phyloP scores from a whole-genome alignment of 1,284 basidiomycete genomes.

The Rhizopogon hawkerae region DNA sequence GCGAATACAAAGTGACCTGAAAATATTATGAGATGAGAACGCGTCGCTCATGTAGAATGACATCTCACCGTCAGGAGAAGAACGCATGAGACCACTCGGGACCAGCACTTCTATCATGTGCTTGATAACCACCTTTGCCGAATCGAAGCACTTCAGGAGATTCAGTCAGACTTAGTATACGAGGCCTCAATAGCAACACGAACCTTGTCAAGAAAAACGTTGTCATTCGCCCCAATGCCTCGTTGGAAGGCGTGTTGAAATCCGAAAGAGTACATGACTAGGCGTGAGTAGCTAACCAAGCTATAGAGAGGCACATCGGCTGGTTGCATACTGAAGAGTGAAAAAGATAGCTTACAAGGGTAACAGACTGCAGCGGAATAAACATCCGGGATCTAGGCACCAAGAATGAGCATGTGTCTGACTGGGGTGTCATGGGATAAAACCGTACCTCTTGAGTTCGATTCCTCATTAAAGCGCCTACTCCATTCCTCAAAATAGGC shows the following conservation, averaged over 20 bases:
- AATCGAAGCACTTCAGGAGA: slow-evolving; percentile 50
- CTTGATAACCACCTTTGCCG: slow-evolving; percentile 60
- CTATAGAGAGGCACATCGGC: slow-evolving; percentile 30
- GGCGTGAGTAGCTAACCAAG: slow-evolving; percentile 66
- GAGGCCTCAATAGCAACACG: slow-evolving; percentile 2
- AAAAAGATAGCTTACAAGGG: slow-evolving; percentile 53
- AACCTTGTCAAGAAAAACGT: slow-evolving; percentile 63
- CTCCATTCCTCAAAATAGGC: slow-evolving; percentile 59
- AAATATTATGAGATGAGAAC: slow-evolving; percentile 1
- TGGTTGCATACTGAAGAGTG: neutral
- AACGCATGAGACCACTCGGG: slow-evolving; percentile 72
- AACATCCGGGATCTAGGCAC: slow-evolving; percentile 45
- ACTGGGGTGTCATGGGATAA: neutral
- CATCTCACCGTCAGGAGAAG: slow-evolving; percentile 66
- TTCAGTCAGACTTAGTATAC: slow-evolving; percentile 7
- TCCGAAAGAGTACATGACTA: slow-evolving; percentile 80
- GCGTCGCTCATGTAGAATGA: neutral
- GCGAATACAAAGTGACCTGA: slow-evolving; percentile 75
- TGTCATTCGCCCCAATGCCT: slow-evolving; percentile 54
- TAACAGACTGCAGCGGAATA: slow-evolving; percentile 59
- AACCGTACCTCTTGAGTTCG: slow-evolving; percentile 41
- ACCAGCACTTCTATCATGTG: slow-evolving; percentile 58
- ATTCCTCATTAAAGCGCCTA: slow-evolving; percentile 45
- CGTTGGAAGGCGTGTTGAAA: slow-evolving; percentile 74
- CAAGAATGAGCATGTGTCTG: neutral